Base-by-base conservation (phyloP, 1,284 basidiomycete genomes). In the Malassezia brasiliensis region DNA sequence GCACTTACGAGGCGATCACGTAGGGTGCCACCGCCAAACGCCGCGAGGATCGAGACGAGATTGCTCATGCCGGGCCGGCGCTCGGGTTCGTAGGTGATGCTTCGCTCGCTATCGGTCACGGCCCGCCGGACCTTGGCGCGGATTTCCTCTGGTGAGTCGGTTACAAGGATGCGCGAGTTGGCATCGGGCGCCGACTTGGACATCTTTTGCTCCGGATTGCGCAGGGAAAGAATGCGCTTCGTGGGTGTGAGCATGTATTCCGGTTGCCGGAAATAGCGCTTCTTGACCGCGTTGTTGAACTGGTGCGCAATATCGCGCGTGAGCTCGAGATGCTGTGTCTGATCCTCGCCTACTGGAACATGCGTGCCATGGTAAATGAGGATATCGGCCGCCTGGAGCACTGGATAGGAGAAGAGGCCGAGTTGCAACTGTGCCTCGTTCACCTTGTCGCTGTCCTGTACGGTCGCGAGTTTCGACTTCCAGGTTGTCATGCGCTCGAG, bases 261-360 rank as follows among this genome's bases (percentile, higher is more conserved):
- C 0, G 90, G 90, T 0, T 87, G 67, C 0, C 84, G 84, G 52
- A 86, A 68, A 0, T 77, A 75, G n/a, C 69, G 67, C 32, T 75
- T 71, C 39, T 59, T 63, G 47, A 60, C 61, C 14, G 80, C 80
- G 4, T 83, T 80, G 70, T 96, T 96, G 77, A 93, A 94, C 7
- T 78, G 77, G 28, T 88, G 83, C 0, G 87, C 90, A 9, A 94
- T 77, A 68, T 91, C 88, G 35, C 89, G 81, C 25, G 83, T 81
- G 1, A 96, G 81, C 72, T 94, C 90, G 28, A 96, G 81, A 67
- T 96, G 91, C 76, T 96, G 91, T 34, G 83, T 82, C 74, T 96
- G 91, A 72, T 96, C 91, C 68, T 96, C 89, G 20, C 91, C 91
- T 2, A 96, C 90, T 0, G 91, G 91, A 0, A 96, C 87, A 72